A percentile compares a stretch with the other conserved stretches of the same genome.
These are phyloP conservation scores for Glomus cerebriforme DNA, from an alignment of 192 early-diverging fungal species.

Conservation along the genomic window DNA sequence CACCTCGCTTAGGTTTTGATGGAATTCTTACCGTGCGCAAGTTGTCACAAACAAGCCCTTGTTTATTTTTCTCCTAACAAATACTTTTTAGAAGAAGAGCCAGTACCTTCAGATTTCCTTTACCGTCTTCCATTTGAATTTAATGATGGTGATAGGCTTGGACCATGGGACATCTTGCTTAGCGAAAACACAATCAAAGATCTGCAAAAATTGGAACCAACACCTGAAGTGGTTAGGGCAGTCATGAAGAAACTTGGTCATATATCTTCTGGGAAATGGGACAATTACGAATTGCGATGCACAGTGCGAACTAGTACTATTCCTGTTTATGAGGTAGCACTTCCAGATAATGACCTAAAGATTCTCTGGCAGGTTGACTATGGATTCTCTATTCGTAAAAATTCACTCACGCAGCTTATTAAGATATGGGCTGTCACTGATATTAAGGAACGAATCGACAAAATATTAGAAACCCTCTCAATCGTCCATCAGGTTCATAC, in stretches of 20 bases:
- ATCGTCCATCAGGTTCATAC: slow-evolving; percentile 23
- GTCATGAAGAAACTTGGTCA: slow-evolving; percentile 15
- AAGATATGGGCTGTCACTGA: slow-evolving; percentile 23
- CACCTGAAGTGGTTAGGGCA: not conserved
- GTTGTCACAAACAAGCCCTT: slow-evolving; percentile 9
- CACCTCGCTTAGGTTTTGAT: not conserved
- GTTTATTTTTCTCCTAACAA: not conserved
- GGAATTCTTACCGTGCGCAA: slow-evolving; percentile 5
- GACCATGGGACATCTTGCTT: slow-evolving; percentile 19
- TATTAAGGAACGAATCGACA: slow-evolving; percentile 1
- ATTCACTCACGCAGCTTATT: not conserved
- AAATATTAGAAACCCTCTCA: slow-evolving; percentile 14
- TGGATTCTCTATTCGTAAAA: not conserved
- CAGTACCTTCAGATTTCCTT: not conserved
- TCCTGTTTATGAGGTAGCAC: slow-evolving; percentile 12
- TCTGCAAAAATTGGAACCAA: slow-evolving; percentile 5
- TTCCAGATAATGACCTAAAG: not conserved
- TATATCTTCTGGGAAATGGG: slow-evolving; percentile 19
- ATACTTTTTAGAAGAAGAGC: not conserved
- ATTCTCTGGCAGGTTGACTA: slow-evolving; percentile 28
- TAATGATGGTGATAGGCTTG: slow-evolving; percentile 14
- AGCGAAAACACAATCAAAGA: slow-evolving; percentile 25
- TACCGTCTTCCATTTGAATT: slow-evolving; percentile 29
- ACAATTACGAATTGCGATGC: not conserved
- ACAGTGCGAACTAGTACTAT: not conserved